These are phyloP conservation scores for Biscogniauxia mediterranea DNA, from an alignment of 2,329 filamentous ascomycete species.

Conservation along the genomic window DNA sequence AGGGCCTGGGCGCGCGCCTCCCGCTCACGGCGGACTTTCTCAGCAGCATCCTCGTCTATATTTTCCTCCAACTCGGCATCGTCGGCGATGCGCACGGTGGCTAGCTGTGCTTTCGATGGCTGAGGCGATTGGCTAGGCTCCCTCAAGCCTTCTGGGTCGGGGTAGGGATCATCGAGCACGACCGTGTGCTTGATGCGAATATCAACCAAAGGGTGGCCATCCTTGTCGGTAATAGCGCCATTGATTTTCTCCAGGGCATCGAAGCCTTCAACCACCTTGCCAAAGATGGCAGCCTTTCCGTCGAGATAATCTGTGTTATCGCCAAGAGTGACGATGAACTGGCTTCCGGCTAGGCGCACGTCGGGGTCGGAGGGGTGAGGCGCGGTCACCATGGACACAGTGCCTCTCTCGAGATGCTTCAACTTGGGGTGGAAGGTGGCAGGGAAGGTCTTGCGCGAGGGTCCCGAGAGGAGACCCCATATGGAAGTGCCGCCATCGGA, in stretches of 20 bases:
- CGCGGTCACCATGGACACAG: conserved; percentile 96
- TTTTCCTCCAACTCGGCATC: conserved; percentile 76
- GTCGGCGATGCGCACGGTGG: conserved; percentile 87
- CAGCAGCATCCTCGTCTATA: conserved; percentile 73
- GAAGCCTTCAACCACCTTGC: conserved; percentile 93
- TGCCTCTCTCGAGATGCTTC: conserved; percentile 85
- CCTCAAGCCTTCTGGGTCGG: conserved; percentile 73
- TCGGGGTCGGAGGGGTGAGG: conserved; percentile 75
- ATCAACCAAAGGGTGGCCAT: conserved; percentile 85
- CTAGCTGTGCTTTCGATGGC: conserved; percentile 80
- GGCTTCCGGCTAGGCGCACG: conserved; percentile 77
- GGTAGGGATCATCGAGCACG: conserved; percentile 86
- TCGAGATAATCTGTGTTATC: conserved; percentile 89
- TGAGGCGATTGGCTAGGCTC: conserved; percentile 78
- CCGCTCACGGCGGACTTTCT: conserved; percentile 78
- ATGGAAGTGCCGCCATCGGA: conserved; percentile 93
- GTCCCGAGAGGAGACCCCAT: conserved; percentile 76
- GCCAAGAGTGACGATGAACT: conserved; percentile 90
- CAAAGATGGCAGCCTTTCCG: conserved; percentile 92
- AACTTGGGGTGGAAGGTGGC: conserved; percentile 84
- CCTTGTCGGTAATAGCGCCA: conserved; percentile 79
- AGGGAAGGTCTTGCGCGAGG: conserved; percentile 72
- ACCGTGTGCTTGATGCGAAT: conserved; percentile 93
- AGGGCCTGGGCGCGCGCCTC: conserved; percentile 92
- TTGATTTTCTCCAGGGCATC: conserved; percentile 94